Base-by-base conservation (phyloP, 1,284 basidiomycete species). In the Ceratobasidium sp. region DNA sequence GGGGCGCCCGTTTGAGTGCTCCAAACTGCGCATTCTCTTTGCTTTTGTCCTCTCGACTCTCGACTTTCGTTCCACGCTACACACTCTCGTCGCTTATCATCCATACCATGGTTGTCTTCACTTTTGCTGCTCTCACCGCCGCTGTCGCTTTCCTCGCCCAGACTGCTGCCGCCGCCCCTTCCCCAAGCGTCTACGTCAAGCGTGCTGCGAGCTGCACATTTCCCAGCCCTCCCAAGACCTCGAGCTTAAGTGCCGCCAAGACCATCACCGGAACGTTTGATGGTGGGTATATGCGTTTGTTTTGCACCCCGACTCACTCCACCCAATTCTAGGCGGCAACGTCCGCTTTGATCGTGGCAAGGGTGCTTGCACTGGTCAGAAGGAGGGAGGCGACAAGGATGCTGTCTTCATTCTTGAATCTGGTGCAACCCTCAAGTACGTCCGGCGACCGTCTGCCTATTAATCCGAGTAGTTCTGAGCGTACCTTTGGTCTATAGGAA, bases 141-240 rank as follows among this genome's bases (percentile, higher is more conserved):
- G 62, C 18, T 8, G 70, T 66, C n/a, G 73, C 73, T 33, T 35
- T 66, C 8, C 57, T 75, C n/a, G 20, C 62, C 8, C 62, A 66
- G 62, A 55, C 73, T 38, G 60, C 52, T 8, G 35, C 66, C n/a
- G 73, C 73, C 33, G 50, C 30, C 62, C 73, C 73, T 44, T 75
- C 73, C 2, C 73, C 73, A 8, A 65, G 62, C 33, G 44, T 66
- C 60, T 74, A 52, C 54, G 60, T 74, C 30, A 74, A 74, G 75
- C 69, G 54, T 62, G 70, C 66, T 23, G 77, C 76, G 59, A 77
- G 84, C 57, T 85, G 85, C 77, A 82, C 82, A 46, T 86, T 84
- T 78, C 86, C 86, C 1, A 83, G 76, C 4, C 84, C 85, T 23
- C 85, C 86, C 2, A 85, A 82, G 10, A 86, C 86, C 30, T 83